Evolutionary conservation across 179 eudicot species (phyloP).

Genomic region (Camellia oleifera): DNA sequence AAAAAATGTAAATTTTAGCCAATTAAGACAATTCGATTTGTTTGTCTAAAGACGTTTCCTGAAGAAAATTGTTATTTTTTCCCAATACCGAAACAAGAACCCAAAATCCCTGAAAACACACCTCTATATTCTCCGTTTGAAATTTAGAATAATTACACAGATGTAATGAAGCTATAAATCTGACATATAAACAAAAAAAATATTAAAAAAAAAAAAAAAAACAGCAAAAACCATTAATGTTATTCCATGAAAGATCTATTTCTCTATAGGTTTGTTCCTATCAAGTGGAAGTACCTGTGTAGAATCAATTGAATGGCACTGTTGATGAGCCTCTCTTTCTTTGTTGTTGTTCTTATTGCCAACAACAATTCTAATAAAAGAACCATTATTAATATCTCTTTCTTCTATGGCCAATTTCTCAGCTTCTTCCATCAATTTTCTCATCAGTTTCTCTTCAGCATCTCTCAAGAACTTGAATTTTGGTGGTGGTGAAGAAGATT

Average conservation of each 20-base stretch:
- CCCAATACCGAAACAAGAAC: not conserved
- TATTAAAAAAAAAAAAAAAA: not conserved
- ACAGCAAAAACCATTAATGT: not conserved
- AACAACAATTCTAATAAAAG: slow-evolving; percentile 27
- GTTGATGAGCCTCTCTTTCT: slow-evolving; percentile 25
- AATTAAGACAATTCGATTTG: too few relatives aligned
- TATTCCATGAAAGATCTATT: slow-evolving; percentile 9
- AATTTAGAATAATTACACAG: not conserved
- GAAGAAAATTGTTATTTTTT: not conserved
- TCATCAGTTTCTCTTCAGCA: slow-evolving; percentile 84
- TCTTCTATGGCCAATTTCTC: slow-evolving; percentile 36
- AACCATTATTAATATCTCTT: slow-evolving; percentile 20
- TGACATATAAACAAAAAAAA: not conserved
- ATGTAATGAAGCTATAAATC: slow-evolving; percentile 13
- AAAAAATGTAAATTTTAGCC: too few relatives aligned
- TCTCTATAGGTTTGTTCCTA: not conserved
- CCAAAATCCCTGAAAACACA: not conserved
- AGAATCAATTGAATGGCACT: slow-evolving; percentile 26
- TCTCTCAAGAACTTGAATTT: slow-evolving; percentile 92
- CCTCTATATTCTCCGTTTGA: slow-evolving; percentile 1
- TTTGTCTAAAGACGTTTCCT: not conserved
- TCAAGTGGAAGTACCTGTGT: slow-evolving; percentile 55
- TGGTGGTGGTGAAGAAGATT: slow-evolving; percentile 84
- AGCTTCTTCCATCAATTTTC: slow-evolving; percentile 60
- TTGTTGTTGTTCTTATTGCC: slow-evolving; percentile 26